Percentiles rank a stretch among this genome's conserved stretches.
Evolutionary conservation across 768 basidiomycete species (phyloP).

Genomic region (Gymnopilus dilepis): DNA sequence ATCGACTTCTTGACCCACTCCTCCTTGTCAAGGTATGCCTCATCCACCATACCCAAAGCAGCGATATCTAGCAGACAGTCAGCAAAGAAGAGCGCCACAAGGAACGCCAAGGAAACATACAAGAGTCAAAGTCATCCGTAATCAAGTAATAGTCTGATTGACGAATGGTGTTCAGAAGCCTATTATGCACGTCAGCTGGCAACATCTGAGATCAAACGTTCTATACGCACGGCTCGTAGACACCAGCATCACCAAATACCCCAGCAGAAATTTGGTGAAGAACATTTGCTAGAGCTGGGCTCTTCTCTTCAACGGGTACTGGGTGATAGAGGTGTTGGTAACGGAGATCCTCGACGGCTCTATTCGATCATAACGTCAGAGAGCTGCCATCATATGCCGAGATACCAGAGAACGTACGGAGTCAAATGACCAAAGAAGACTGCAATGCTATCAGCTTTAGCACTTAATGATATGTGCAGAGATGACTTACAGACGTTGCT

Average conservation of each 20-base stretch:
- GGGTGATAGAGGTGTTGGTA: slow-evolving; percentile 88
- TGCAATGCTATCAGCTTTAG: slow-evolving; percentile 27
- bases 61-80: slow-evolving; percentile 62
- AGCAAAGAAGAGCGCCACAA: not conserved
- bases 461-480: not conserved
- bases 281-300: slow-evolving; percentile 80
- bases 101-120: slow-evolving; percentile 43
- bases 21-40: slow-evolving; percentile 80
- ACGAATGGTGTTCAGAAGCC: slow-evolving; percentile 75
- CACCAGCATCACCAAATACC: slow-evolving; percentile 75
- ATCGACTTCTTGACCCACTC: slow-evolving; percentile 96
- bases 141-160: slow-evolving; percentile 82
- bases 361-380: slow-evolving; percentile 19
- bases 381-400: not conserved
- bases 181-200: slow-evolving; percentile 30
- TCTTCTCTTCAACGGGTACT: slow-evolving; percentile 80
- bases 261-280: slow-evolving; percentile 78
- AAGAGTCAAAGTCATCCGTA: slow-evolving; percentile 94
- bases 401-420: slow-evolving; percentile 44
- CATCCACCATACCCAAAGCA: slow-evolving; percentile 86
- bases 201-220: not conserved
- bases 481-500: slow-evolving; percentile 84
- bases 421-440: slow-evolving; percentile 93
- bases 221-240: slow-evolving; percentile 85
- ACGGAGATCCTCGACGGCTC: slow-evolving; percentile 83